Conservation (phyloP, 1,284 basidiomycete genomes). For the Apiotrichum domesticum region DNA sequence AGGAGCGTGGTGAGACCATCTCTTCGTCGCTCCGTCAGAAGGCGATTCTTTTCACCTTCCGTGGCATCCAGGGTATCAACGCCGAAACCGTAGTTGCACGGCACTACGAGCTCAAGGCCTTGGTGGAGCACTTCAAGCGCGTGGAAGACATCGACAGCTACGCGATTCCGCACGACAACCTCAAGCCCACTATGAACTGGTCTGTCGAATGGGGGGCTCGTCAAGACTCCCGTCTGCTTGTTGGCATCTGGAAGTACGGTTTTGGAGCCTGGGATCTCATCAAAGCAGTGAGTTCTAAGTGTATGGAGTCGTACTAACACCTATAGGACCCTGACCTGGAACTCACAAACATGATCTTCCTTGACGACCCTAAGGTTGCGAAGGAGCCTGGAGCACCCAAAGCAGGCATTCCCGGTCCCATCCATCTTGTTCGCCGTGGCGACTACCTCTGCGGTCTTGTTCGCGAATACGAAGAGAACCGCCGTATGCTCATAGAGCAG, state of each 20-base stretch:
- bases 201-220: conserved; percentile 88
- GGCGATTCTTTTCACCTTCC: conserved; percentile 86
- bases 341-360: conserved; percentile 89
- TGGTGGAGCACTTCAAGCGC: conserved; percentile 69
- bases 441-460: conserved; percentile 84
- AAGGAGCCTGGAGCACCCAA: conserved; percentile 37
- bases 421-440: conserved; percentile 93
- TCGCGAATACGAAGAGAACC: conserved; percentile 86
- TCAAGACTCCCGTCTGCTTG: conserved; percentile 88
- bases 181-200: conserved; percentile 92
- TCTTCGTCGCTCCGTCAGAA: conserved; percentile 55
- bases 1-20: conserved; percentile 73
- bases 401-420: conserved; percentile 74
- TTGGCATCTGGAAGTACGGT: conserved; percentile 89
- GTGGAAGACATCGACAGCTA: conserved; percentile 69
- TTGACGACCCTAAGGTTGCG: conserved; percentile 82
- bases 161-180: conserved; percentile 82
- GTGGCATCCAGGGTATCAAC: conserved; percentile 88
- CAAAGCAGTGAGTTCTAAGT: conserved; percentile 29
- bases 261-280: conserved; percentile 98
- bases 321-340: conserved; percentile 69
- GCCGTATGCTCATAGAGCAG: conserved; percentile 57
- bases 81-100: conserved; percentile 93
- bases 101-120: conserved; percentile 79
- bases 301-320: conserved; percentile 4